Base-by-base conservation (phyloP, 2,329 filamentous ascomycete species). In the Endoconidiophora laricicola region DNA sequence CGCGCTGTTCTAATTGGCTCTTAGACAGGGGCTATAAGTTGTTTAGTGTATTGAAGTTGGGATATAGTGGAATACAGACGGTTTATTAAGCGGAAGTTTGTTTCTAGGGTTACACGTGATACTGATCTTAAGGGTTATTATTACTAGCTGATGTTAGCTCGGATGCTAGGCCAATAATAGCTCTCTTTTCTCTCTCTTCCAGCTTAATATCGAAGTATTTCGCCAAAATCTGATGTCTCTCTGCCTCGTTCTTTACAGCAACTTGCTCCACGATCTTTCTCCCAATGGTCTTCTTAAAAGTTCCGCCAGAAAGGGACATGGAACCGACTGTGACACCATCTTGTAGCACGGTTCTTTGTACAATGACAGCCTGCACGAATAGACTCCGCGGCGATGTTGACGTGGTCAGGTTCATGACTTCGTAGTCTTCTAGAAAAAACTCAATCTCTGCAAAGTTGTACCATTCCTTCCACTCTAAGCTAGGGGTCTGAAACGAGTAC, bases 401-500 rank as follows among this genome's bases (percentile, higher is more conserved):
- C 24, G 61, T 61, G 12, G 52, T 61, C 52, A 65, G 62, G 56
- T 69, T 72, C 62, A 72, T 69, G 54, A 70, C 61, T 52, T 65
- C 61, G 48, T 68, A 72, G 57, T 74, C 71, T 43, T 60, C 61
- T 3, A 63, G 60, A 45, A 70, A 60, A 55, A 70, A 69, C 57
- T 73, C 71, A 6, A 60, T 64, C 49, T 74, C 69, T 3, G 65
- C 66, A 56, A 77, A 77, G 53, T 66, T 69, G 58, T 77, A 76
- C 40, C 63, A 64, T 7, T 68, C 65, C 10, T 60, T 57, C 66
- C 71, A 78, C 0, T 62, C 60, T 6, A 58, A 59, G 0, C 60
- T 54, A 6, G 61, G 48, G 29, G 50, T 57, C 6, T 54, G 58
- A 7, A 58, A 56, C 45, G 61, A 63, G 54, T 65, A 69, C 9